Conservation (phyloP, 2,329 filamentous ascomycete species). For the Sporothrix phasma region DNA sequence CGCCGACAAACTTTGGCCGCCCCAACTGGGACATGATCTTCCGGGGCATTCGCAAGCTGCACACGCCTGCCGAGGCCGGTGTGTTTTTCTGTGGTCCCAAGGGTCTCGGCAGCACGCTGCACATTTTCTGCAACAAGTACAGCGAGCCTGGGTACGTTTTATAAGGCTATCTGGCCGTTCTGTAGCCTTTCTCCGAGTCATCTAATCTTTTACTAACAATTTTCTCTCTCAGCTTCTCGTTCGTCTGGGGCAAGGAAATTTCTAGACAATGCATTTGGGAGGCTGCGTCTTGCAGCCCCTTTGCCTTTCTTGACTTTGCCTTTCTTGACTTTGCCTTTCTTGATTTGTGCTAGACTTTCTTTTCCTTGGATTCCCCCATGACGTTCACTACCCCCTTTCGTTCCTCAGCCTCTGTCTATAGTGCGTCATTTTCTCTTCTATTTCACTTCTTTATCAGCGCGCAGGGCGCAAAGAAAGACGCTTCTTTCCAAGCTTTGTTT, state of each 20-base stretch:
- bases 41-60: conserved; percentile 69
- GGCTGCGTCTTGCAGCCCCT: not conserved
- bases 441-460: conserved; percentile 11
- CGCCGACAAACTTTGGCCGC: conserved; percentile 75
- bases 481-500: not conserved
- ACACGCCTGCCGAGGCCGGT: conserved; percentile 60
- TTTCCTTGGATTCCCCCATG: conserved; percentile 15
- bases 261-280: conserved; percentile 32
- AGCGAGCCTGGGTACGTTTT: conserved; percentile 62
- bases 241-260: conserved; percentile 63
- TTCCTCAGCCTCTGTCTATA: conserved; percentile 9
- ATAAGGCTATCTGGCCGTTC: not conserved
- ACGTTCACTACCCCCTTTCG: conserved; percentile 1
- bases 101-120: conserved; percentile 62
- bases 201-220: not conserved
- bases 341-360: conserved; percentile 15
- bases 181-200: too few relatives aligned
- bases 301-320: not conserved
- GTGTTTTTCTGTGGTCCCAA: conserved; percentile 85
- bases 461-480: conserved; percentile 17
- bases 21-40: conserved; percentile 92
- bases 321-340: not conserved
- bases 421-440: conserved; percentile 6
- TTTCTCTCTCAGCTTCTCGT: conserved; percentile 43
- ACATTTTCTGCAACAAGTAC: conserved; percentile 82